Evolutionary conservation across 2,329 filamentous ascomycete species (phyloP).

Genomic region (Dactylellina cionopaga): DNA sequence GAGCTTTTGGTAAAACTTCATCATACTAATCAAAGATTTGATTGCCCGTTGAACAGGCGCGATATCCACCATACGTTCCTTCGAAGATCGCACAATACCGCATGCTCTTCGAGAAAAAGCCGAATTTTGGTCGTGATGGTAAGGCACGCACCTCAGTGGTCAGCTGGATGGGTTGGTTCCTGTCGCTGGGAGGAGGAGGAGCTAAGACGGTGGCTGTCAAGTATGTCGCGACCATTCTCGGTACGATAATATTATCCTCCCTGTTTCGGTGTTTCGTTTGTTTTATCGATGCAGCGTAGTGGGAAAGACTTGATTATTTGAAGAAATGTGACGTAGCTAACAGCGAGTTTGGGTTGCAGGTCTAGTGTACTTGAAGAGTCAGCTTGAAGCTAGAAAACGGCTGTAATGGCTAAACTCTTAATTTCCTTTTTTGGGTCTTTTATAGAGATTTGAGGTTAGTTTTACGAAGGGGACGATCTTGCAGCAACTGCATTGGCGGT

Average conservation of each 20-base stretch:
- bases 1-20: background rate
- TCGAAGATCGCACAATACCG: constrained; percentile 62
- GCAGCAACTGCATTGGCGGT: background rate
- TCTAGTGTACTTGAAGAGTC: constrained; percentile 45
- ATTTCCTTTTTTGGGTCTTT: background rate
- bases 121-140: constrained; percentile 73
- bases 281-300: too few relatives aligned
- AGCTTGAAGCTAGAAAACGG: constrained; percentile 40
- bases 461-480: background rate
- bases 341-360: constrained; percentile 23
- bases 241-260: constrained; percentile 21
- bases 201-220: constrained; percentile 50
- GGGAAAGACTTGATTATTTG: too few relatives aligned
- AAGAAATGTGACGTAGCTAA: too few relatives aligned
- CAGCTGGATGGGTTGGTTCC: constrained; percentile 39
- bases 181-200: constrained; percentile 51
- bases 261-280: background rate
- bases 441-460: background rate
- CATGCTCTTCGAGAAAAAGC: constrained; percentile 63
- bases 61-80: constrained; percentile 71
- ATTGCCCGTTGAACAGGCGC: constrained; percentile 65
- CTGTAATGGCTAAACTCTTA: background rate
- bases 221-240: constrained; percentile 51
- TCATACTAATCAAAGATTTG: background rate
- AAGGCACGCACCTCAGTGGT: constrained; percentile 59